Percentiles rank a stretch among this genome's conserved stretches.
Conservation (phyloP, 768 basidiomycete species). For the Trametes elegans region DNA sequence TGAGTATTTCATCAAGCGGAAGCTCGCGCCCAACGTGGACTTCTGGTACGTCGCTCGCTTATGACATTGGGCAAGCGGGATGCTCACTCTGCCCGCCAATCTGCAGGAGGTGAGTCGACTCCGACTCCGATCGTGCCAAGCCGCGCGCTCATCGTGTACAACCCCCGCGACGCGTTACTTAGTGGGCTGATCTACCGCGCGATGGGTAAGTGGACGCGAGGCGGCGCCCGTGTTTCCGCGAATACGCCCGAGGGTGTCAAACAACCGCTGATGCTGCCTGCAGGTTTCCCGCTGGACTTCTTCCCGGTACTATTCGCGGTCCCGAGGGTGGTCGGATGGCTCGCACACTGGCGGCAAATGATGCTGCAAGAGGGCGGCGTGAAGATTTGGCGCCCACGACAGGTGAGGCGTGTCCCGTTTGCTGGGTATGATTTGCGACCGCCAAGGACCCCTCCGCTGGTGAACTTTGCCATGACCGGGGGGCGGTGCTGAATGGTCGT, state of each 20-base stretch:
- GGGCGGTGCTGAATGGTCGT: neutral
- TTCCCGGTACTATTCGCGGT: slow-evolving; percentile 94
- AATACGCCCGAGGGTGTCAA: neutral
- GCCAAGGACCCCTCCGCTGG: too few relatives aligned
- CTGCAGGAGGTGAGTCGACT: slow-evolving; percentile 48
- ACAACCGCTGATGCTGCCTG: neutral
- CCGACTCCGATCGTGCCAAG: neutral
- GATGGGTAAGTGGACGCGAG: slow-evolving; percentile 60
- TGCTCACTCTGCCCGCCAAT: slow-evolving; percentile 7
- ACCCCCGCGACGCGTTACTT: slow-evolving; percentile 10
- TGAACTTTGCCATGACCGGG: neutral
- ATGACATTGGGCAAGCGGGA: neutral
- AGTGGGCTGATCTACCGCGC: slow-evolving; percentile 90
- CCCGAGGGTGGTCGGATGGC: slow-evolving; percentile 90
- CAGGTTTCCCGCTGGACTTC: slow-evolving; percentile 90
- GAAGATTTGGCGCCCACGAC: slow-evolving; percentile 90
- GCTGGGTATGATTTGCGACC: neutral
- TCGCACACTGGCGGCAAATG: slow-evolving; percentile 95
- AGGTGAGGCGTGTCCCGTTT: slow-evolving; percentile 60
- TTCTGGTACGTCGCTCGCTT: slow-evolving; percentile 64
- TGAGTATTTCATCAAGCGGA: slow-evolving; percentile 81
- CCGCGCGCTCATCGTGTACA: neutral
- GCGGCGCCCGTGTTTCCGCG: neutral
- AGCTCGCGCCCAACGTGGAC: slow-evolving; percentile 87
- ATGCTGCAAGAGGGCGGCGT: slow-evolving; percentile 88